Evolutionary conservation across 192 early-diverging fungal species (phyloP).

Genomic region (Coemansia sp.): DNA sequence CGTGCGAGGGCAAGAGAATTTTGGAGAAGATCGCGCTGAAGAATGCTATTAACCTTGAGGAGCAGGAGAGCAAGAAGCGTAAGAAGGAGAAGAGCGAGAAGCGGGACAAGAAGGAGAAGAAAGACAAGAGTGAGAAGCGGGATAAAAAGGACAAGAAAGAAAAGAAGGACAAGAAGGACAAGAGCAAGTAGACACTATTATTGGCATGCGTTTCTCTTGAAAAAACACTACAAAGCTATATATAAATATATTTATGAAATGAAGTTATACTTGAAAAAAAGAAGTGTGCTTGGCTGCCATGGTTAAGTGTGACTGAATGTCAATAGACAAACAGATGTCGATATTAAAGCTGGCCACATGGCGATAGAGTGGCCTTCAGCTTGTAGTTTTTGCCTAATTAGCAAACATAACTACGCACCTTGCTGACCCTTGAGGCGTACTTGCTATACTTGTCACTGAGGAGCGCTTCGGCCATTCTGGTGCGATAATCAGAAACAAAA

Average conservation of each 20-base stretch:
- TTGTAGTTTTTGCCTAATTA: neutral
- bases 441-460: neutral
- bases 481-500: neutral
- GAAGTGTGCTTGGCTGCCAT: neutral
- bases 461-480: neutral
- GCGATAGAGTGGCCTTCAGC: neutral
- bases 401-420: neutral
- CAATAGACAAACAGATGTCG: neutral
- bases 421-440: neutral
- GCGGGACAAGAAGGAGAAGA: conserved; percentile 35
- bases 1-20: conserved; percentile 86
- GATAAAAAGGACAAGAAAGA: conserved; percentile 52
- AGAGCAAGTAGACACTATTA: conserved; percentile 2
- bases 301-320: neutral
- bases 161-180: conserved; percentile 18
- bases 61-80: conserved; percentile 52
- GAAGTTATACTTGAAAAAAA: neutral
- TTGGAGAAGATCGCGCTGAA: conserved; percentile 69
- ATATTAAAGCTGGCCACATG: neutral
- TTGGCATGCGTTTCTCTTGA: too few species aligned
- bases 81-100: conserved; percentile 40
- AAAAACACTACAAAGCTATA: too few species aligned
- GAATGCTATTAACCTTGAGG: conserved; percentile 43
- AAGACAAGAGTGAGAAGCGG: conserved; percentile 36
- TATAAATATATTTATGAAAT: neutral